Conservation (phyloP, 2,329 filamentous ascomycete species). For the Penicillium thymicola region DNA sequence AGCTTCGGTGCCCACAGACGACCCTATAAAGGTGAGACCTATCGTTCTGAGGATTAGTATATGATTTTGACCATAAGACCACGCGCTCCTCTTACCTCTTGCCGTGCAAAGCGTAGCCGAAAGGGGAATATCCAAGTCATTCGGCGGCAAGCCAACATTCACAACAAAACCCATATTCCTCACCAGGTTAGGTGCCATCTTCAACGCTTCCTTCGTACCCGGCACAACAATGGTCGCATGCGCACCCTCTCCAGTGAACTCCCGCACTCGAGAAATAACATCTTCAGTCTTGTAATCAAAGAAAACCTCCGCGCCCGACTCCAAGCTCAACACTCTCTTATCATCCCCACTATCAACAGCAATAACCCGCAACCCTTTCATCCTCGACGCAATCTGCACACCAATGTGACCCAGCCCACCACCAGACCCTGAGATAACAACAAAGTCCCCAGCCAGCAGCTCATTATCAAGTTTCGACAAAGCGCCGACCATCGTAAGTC, state of each 20-base stretch:
- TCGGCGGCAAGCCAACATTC: slow-evolving; percentile 21
- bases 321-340: slow-evolving; percentile 19
- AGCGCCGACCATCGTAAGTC: slow-evolving; percentile 22
- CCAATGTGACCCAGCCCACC: slow-evolving; percentile 56
- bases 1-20: slow-evolving; percentile 23
- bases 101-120: slow-evolving; percentile 25
- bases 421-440: slow-evolving; percentile 50
- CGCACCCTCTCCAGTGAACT: slow-evolving; percentile 21
- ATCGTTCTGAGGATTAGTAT: background rate
- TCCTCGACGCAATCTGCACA: slow-evolving; percentile 50
- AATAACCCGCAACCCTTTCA: slow-evolving; percentile 58
- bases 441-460: slow-evolving; percentile 28
- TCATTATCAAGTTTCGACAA: slow-evolving; percentile 17
- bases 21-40: slow-evolving; percentile 23
- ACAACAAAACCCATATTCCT: slow-evolving; percentile 23
- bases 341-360: slow-evolving; percentile 30
- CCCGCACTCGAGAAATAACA: slow-evolving; percentile 16
- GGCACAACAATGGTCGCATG: slow-evolving; percentile 23
- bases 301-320: slow-evolving; percentile 20
- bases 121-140: slow-evolving; percentile 22
- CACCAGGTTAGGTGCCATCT: slow-evolving; percentile 17
- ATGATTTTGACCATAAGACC: background rate
- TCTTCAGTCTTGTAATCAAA: slow-evolving; percentile 23
- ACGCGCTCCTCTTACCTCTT: slow-evolving; percentile 16
- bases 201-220: slow-evolving; percentile 19